Evolutionary conservation across 306 rosid species (phyloP).

Genomic region (Quercus glauca): DNA sequence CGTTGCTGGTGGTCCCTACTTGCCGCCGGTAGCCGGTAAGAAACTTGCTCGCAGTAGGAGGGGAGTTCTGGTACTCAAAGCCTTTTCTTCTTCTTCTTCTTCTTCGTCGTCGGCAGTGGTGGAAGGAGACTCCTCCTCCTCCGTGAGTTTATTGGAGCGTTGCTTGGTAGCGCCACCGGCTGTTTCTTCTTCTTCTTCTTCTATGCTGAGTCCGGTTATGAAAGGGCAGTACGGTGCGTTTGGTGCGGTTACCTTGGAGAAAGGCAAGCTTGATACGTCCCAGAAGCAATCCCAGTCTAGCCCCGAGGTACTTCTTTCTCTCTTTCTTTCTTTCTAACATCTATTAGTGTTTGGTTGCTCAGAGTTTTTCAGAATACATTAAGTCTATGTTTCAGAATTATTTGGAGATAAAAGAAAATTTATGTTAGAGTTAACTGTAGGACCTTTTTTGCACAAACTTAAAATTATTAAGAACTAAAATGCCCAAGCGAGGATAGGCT

Average conservation of each 20-base stretch:
- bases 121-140: conserved; percentile 20
- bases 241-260: conserved; percentile 84
- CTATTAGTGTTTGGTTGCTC: no score
- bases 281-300: conserved; percentile 65
- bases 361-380: no score
- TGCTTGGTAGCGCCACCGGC: conserved; percentile 49
- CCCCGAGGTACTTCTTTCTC: no score
- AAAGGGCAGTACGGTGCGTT: conserved; percentile 71
- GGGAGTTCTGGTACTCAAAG: conserved; percentile 31
- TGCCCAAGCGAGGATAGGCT: no score
- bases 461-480: no score
- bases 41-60: conserved; percentile 1
- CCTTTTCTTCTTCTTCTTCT: conserved; percentile 8
- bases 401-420: neutral
- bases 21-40: conserved; percentile 13
- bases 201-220: conserved; percentile 48
- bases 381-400: neutral
- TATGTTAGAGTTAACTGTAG: no score
- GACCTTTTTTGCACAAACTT: no score
- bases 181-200: conserved; percentile 12
- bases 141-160: conserved; percentile 45
- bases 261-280: conserved; percentile 68
- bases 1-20: conserved; percentile 12
- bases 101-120: conserved; percentile 33
- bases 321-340: neutral